Percentiles rank a stretch among this genome's conserved stretches.
phyloP scores from a whole-genome alignment of 202 grass and related monocot genomes.

The Miscanthus sacchariflorus region DNA sequence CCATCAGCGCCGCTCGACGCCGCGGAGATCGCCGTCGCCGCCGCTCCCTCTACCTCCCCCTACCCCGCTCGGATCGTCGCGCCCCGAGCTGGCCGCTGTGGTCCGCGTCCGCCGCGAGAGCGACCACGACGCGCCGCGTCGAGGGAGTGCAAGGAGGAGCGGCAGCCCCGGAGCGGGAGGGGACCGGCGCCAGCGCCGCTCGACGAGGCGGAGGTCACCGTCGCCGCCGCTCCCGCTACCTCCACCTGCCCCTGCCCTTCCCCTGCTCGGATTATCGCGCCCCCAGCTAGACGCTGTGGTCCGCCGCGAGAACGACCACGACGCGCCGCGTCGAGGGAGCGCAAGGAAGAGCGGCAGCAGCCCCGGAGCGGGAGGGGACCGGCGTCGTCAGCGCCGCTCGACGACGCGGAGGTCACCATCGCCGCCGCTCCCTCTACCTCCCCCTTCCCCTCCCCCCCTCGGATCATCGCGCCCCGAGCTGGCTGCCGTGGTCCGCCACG shows the following conservation, averaged over 20 bases:
- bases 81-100: conserved; percentile 26
- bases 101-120: neutral
- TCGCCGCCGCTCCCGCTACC: conserved; percentile 42
- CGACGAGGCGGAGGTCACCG: neutral
- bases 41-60: conserved; percentile 44
- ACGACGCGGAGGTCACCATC: too few relatives aligned
- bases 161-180: conserved; percentile 34
- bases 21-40: neutral
- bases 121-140: neutral
- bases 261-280: neutral
- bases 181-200: neutral
- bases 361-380: too few relatives aligned
- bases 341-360: too few relatives aligned
- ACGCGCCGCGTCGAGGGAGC: too few relatives aligned
- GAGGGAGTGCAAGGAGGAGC: conserved; percentile 30
- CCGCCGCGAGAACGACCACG: too few relatives aligned
- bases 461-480: too few relatives aligned
- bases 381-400: too few relatives aligned
- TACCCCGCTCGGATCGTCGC: conserved; percentile 2
- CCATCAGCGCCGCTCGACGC: neutral
- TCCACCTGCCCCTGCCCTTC: neutral
- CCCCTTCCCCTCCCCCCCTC: too few relatives aligned
- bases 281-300: too few relatives aligned
- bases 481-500: too few relatives aligned
- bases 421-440: too few relatives aligned